phyloP scores from a whole-genome alignment of 2,329 filamentous ascomycete genomes.

The Phialophora macrospora region DNA sequence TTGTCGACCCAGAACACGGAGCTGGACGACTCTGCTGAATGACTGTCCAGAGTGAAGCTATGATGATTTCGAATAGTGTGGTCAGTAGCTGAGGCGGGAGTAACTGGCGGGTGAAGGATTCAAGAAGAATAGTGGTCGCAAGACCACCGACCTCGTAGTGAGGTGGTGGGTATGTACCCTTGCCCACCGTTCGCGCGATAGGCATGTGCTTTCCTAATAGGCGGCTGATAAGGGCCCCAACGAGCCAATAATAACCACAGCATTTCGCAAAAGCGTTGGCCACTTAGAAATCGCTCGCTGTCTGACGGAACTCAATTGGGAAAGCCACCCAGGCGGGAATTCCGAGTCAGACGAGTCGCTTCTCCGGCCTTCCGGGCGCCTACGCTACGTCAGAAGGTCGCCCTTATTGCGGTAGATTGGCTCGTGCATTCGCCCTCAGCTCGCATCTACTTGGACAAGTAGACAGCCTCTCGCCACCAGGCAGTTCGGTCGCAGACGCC shows the following conservation, averaged over 20 bases:
- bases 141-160: conserved; percentile 14
- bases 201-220: conserved; percentile 14
- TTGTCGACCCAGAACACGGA: conserved; percentile 1
- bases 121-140: conserved; percentile 15
- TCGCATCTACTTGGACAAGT: too few species aligned
- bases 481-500: background rate
- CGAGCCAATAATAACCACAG: conserved; percentile 13
- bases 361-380: too few species aligned
- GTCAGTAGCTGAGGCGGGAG: background rate
- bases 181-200: conserved; percentile 5
- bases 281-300: conserved; percentile 14
- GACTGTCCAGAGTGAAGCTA: background rate
- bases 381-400: background rate
- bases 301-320: conserved; percentile 8
- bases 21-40: background rate
- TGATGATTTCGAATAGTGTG: background rate
- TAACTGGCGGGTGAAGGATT: conserved; percentile 6
- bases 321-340: background rate
- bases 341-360: too few species aligned
- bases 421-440: background rate
- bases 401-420: background rate
- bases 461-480: background rate
- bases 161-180: background rate
- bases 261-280: conserved; percentile 10
- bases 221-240: conserved; percentile 20